Evolutionary conservation across 2,329 filamentous ascomycete genomes (phyloP).

Genomic region (Colletotrichum sp.): DNA sequence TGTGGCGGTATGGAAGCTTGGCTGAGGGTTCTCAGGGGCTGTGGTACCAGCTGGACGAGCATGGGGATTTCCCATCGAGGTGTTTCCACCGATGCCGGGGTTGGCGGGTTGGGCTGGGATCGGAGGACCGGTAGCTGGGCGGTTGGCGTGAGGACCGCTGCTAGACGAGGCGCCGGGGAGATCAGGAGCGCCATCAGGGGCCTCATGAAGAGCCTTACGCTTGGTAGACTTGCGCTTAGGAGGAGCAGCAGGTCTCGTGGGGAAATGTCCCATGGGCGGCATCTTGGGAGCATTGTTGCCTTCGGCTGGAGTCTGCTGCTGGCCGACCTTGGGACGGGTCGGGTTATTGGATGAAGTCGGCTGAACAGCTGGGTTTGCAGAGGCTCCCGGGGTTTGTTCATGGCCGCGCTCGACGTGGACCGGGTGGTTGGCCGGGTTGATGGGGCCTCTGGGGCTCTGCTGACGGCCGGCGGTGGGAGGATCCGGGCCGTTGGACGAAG

Average conservation of each 20-base stretch:
- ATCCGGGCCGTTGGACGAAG: fast-evolving
- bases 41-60: fast-evolving
- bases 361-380: too few species aligned
- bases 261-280: neutral
- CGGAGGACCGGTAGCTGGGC: fast-evolving
- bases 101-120: neutral
- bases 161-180: neutral
- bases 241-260: neutral
- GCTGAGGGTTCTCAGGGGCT: neutral
- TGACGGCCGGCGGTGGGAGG: neutral
- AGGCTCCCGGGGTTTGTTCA: too few species aligned
- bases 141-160: neutral
- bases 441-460: neutral
- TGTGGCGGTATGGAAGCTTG: neutral
- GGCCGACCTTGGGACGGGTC: too few species aligned
- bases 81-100: neutral
- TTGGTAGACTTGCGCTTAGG: neutral
- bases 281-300: neutral
- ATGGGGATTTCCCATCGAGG: fast-evolving
- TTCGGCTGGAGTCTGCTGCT: neutral
- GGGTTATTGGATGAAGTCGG: too few species aligned
- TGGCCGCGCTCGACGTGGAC: too few species aligned
- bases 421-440: neutral
- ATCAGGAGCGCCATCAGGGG: neutral
- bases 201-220: neutral